Percentiles rank a stretch among this genome's conserved stretches.
phyloP scores from a whole-genome alignment of 176 grass and related monocot species.

The Avena atlantica region DNA sequence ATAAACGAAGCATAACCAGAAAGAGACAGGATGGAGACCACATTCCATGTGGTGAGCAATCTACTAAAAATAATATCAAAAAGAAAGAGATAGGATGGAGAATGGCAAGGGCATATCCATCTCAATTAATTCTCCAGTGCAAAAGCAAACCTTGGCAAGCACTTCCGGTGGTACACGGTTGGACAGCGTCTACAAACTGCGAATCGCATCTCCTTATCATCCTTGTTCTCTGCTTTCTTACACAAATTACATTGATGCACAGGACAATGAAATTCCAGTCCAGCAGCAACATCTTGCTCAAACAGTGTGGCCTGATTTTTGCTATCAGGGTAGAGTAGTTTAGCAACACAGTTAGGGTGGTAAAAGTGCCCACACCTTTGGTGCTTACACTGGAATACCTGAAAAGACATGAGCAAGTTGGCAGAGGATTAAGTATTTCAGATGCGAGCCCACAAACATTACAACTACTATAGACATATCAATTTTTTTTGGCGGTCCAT shows the following conservation, averaged over 20 bases:
- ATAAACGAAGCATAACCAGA: background rate
- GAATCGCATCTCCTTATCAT: slow-evolving; percentile 57
- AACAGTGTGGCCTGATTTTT: slow-evolving; percentile 20
- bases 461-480: background rate
- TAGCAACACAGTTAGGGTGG: slow-evolving; percentile 73
- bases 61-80: too few species aligned
- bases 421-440: slow-evolving; percentile 17
- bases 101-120: background rate
- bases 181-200: slow-evolving; percentile 88
- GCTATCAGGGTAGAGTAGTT: slow-evolving; percentile 48
- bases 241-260: slow-evolving; percentile 70
- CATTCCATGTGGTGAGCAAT: too few species aligned
- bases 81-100: background rate
- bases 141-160: slow-evolving; percentile 73
- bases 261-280: slow-evolving; percentile 65
- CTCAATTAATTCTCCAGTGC: background rate
- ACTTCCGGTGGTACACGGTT: slow-evolving; percentile 70
- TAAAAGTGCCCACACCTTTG: slow-evolving; percentile 75
- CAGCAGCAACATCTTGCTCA: slow-evolving; percentile 50
- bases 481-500: background rate
- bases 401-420: slow-evolving; percentile 28
- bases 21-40: too few species aligned
- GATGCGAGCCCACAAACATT: background rate
- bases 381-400: slow-evolving; percentile 75
- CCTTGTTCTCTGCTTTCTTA: slow-evolving; percentile 46